A percentile compares a stretch with the other conserved stretches of the same genome.
These are phyloP conservation scores for Kodamaea jinghongensis DNA, from an alignment of 805 yeast species.

Conservation along the genomic window DNA sequence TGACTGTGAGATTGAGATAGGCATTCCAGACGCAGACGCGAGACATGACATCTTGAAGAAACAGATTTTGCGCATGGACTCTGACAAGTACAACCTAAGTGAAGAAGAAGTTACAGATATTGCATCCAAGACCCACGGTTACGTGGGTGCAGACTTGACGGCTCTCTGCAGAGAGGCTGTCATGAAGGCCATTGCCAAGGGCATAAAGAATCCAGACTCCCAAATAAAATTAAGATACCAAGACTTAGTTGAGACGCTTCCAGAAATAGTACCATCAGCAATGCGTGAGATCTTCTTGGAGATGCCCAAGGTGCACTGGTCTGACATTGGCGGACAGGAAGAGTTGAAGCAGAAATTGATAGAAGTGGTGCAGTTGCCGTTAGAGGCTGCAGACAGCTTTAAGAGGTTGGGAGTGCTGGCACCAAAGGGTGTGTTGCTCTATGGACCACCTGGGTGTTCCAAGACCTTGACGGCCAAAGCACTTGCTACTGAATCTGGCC, in stretches of 20 bases:
- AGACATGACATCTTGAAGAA: constrained; percentile 68
- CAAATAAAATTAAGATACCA: constrained; percentile 46
- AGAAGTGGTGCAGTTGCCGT: constrained; percentile 91
- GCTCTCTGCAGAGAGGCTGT: constrained; percentile 89
- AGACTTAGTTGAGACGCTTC: constrained; percentile 70
- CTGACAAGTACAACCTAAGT: constrained; percentile 44
- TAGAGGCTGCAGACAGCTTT: constrained; percentile 78
- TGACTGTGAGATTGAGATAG: constrained; percentile 86
- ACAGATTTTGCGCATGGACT: constrained; percentile 54
- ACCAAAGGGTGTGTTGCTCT: constrained; percentile 88
- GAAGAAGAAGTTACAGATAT: constrained; percentile 56
- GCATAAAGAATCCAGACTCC: constrained; percentile 29
- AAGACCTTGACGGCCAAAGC: constrained; percentile 95
- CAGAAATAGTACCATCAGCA: constrained; percentile 90
- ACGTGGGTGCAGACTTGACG: constrained; percentile 93
- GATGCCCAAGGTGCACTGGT: constrained; percentile 91
- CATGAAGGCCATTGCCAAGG: constrained; percentile 72
- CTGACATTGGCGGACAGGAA: constrained; percentile 94
- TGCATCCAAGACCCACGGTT: constrained; percentile 88
- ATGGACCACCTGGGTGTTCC: constrained; percentile 99
- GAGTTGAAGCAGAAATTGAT: constrained; percentile 73
- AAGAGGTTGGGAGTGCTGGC: constrained; percentile 75
- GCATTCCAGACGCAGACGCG: constrained; percentile 85
- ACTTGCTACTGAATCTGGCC: constrained; percentile 90
- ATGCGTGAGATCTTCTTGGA: constrained; percentile 95